These are phyloP conservation scores for Kwoniella pini DNA, from an alignment of 768 basidiomycete genomes.

Conservation along the genomic window DNA sequence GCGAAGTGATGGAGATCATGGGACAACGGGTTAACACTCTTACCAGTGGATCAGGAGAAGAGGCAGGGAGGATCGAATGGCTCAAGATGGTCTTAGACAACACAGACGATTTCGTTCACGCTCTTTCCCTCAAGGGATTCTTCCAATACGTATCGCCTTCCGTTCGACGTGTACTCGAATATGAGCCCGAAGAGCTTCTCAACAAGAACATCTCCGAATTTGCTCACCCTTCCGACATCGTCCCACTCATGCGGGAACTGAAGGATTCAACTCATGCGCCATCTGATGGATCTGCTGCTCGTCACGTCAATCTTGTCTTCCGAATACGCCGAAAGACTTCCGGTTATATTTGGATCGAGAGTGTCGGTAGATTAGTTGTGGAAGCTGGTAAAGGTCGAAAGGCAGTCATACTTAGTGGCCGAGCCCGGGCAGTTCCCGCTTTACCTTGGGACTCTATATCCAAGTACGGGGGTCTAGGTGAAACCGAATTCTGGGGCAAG, in stretches of 20 bases:
- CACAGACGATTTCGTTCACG: constrained; percentile 75
- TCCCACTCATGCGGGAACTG: constrained; percentile 86
- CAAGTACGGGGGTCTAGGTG: constrained; percentile 60
- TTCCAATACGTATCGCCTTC: constrained; percentile 91
- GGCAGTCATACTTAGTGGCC: constrained; percentile 85
- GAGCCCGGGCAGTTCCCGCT: constrained; percentile 67
- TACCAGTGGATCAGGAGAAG: constrained; percentile 46
- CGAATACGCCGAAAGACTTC: constrained; percentile 69
- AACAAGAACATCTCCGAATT: constrained; percentile 76
- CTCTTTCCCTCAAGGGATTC: constrained; percentile 85
- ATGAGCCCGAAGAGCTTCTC: constrained; percentile 78
- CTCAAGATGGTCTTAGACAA: constrained; percentile 57
- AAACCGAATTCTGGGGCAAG: constrained; percentile 57
- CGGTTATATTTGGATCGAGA: constrained; percentile 85
- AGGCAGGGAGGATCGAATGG: constrained; percentile 54
- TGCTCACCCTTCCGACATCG: constrained; percentile 85
- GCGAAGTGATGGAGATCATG: constrained; percentile 47
- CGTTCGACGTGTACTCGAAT: constrained; percentile 75
- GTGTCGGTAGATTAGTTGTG: constrained; percentile 79
- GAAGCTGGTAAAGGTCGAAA: constrained; percentile 94
- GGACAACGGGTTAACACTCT: constrained; percentile 31
- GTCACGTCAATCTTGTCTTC: constrained; percentile 78
- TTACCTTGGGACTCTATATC: constrained; percentile 66
- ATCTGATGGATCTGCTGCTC: constrained; percentile 35
- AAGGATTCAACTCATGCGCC: constrained; percentile 60